Evolutionary conservation across 225 moss, liverwort and hornwort genomes (phyloP), one percentile per base, ranked within the genome.

Genomic region (Thuidium tamariscinum): DNA sequence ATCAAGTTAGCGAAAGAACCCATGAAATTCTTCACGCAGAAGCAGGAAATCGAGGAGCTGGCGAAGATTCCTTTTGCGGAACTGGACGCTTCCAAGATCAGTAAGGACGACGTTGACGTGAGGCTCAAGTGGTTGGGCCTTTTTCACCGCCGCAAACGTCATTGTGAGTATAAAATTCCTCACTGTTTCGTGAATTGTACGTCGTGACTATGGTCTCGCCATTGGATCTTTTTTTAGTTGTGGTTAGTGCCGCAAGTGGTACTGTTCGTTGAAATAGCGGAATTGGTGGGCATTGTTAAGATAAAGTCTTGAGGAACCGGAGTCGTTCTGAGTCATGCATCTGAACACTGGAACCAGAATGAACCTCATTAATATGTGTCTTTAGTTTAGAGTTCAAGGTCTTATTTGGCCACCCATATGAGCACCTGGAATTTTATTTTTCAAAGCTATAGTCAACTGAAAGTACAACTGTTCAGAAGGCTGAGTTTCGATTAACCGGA

Each of bases 51-150:
- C 54, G 94, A 95, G 44, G 88, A 92, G 89, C 87, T 99, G 16
- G 93, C 94, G 15, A 91, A 92, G 79, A 90, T 51, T 18, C 92
- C 95, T 14, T 91, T 99, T 7, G 93, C 83, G 10, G 98, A 97
- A 57, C 42, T 99, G 29, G 98, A 99, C 34, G 66, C 83, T 51
- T 81, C 89, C 10, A 99, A 99, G 88, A 1, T 60, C 8, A 81
- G 82, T 9, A 99, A 99, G 92, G 98, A 99, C 4, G 97, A 97
- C 88, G 36, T 99, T 17, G 98, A 99, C 82, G 32, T 84, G 55
- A 86, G 98, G 12, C 87, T 97, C 48, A 99, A 97, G 84, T 97
- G 98, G 98, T 68, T 99, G 63, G 97, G 98, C 55, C 92, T 99
- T 5, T 97, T 99, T 82, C 98, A 99, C 57, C 90, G 98, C 71